Evolutionary conservation across 2,329 filamentous ascomycete genomes (phyloP), one percentile per base, ranked within the genome.

Genomic region (Aspergillus tubingensis): DNA sequence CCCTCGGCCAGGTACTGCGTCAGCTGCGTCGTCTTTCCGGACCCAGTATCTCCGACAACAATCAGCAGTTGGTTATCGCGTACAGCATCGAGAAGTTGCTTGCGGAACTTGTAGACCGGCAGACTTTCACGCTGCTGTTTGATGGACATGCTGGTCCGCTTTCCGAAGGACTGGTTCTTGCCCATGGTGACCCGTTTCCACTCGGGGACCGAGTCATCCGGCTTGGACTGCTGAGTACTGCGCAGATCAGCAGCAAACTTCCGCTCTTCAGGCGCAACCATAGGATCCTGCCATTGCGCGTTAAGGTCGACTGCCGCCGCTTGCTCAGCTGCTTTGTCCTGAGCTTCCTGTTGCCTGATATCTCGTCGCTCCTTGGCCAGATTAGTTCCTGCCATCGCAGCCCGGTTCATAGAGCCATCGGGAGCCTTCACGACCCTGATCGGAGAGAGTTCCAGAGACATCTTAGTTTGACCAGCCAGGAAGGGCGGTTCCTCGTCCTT

Each of bases 401-500:
- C 92, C 70, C 95, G 86, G 74, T 99, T 99, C 77, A 99, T 88
- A 3, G 94, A 98, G n/a, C 95, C 95, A 76, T 99, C 95, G 0
- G 95, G 96, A 1, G 95, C 95, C 77, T 98, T 98, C 68, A 99
- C 91, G 21, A 99, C 93, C 65, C 96, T 86, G 63, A 99, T 99
- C 0, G 95, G 95, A 2, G 93, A 97, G 3, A 99, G 80, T 71
- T 99, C 95, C 8, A 99, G 82, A 8, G 92, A 96, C 73, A 96
- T 93, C 72, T 97, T 97, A 0, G 95, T 99, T 75, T 99, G 96
- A 4, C 95, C 95, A 15, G 91, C 91, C 64, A 99, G 78, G 81
- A 99, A 99, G 0, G 95, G 95, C 0, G 95, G 96, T 71, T 99
- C 95, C 69, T 99, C 95, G 63, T 99, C 95, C 67, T 89, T 86